phyloP scores from a whole-genome alignment of 805 yeast genomes.

The Zygosaccharomyces bisporus region DNA sequence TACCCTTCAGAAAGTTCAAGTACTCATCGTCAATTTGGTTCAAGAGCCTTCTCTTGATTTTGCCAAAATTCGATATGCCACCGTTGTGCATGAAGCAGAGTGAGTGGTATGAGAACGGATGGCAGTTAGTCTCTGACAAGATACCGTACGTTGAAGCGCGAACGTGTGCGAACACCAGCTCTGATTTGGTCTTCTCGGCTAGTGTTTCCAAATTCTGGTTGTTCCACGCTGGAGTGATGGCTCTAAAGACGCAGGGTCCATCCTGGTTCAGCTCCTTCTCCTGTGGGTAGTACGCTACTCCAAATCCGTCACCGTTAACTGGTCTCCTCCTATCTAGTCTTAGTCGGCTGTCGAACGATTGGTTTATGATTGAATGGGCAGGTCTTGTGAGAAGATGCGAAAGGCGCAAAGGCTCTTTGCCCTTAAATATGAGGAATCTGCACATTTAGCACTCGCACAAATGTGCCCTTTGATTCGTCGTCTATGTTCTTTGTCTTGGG shows the following conservation, averaged over 20 bases:
- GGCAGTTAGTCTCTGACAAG: constrained; percentile 91
- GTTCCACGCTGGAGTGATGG: constrained; percentile 98
- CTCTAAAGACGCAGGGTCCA: constrained; percentile 89
- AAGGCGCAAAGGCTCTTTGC: constrained; percentile 80
- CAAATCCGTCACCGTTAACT: constrained; percentile 97
- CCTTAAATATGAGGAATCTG: constrained; percentile 86
- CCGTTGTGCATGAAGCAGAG: constrained; percentile 98
- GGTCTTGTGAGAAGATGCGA: constrained; percentile 89
- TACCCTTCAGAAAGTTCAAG: constrained; percentile 79
- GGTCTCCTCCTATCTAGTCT: constrained; percentile 87
- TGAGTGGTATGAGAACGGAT: constrained; percentile 85
- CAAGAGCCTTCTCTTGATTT: constrained; percentile 69
- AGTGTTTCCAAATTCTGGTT: constrained; percentile 82
- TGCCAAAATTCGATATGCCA: constrained; percentile 67
- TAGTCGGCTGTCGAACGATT: constrained; percentile 85
- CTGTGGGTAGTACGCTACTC: constrained; percentile 86
- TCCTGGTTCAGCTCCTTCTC: constrained; percentile 51
- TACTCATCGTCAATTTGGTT: constrained; percentile 75
- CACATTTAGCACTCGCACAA: constrained; percentile 54
- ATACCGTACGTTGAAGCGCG: constrained; percentile 96
- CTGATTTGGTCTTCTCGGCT: constrained; percentile 82
- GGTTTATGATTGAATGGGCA: constrained; percentile 95
- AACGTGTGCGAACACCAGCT: constrained; percentile 89
- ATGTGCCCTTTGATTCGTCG: too few relatives aligned
- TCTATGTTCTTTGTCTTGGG: too few relatives aligned